Evolutionary conservation across 2,329 filamentous ascomycete genomes (phyloP), one percentile per base, ranked within the genome.

Genomic region (Fusarium agapanthi): DNA sequence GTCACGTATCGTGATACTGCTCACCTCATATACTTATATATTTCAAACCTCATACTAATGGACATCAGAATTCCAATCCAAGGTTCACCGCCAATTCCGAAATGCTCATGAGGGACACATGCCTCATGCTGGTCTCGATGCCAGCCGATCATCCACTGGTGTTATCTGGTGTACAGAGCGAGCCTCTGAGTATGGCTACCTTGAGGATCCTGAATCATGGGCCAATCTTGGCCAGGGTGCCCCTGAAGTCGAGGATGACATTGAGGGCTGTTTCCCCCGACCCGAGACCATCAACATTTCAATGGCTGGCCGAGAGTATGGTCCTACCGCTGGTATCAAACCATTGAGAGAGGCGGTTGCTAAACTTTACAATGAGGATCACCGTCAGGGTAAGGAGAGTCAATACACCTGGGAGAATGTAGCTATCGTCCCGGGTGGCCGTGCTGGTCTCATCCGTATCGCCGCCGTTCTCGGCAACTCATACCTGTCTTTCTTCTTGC

Each of bases 351-450:
- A 94, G 79, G 95, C 95, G 24, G 95, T 98, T 48, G 95, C 95
- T 65, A 90, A 91, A 67, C 88, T 98, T 70, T 98, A 98, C 88
- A 98, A 98, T 79, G 92, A 92, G 81, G 93, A 95, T 82, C 95
- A 98, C 79, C 91, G 95, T 73, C 85, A 95, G 84, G 94, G 93
- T 79, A 97, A 96, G 85, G 88, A 90, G 16, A 95, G 92, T 82
- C 88, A 97, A 84, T 98, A 98, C 82, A 97, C 93, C 11, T 98
- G 94, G 93, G 95, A 98, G 86, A 98, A 98, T 81, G 95, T 98
- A 24, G 95, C 93, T 81, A 97, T 98, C 80, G 95, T 98, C 7
- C 95, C 95, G 50, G 95, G 95, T 81, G 95, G 95, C 43, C 90
- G 95, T 77, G 95, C 95, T 38, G 95, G 95, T 54, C 86, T 98